Evolutionary conservation across 805 yeast genomes (phyloP), one percentile per base, ranked within the genome.

Genomic region (Ogataea parapolymorpha): DNA sequence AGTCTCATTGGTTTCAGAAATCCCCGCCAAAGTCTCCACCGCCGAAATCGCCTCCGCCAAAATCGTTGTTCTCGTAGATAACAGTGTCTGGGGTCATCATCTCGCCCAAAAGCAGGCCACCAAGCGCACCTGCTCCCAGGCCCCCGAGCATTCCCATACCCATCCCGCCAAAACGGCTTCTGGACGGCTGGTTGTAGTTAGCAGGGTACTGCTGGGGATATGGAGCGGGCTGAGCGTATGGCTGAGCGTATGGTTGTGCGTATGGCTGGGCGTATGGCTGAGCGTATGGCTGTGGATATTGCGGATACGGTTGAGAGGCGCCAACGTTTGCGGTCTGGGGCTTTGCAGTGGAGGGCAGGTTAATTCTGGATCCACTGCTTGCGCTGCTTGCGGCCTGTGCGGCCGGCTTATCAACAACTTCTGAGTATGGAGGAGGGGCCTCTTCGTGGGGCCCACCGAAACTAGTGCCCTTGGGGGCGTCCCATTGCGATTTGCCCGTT

Each of bases 401-500:
- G 6, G 40, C 38, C 14, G 24, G 27, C 29, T 30, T 31, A 14
- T 37, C 16, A 27, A 16, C 41, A 17, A 37, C 32, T 27, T 33
- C 45, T 8, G 51, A 29, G 32, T 55, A 53, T n/a, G 58, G 49
- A 12, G 82, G 80, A 2, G 70, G 68, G 3, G 55, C 61, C 7
- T 53, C 63, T 4, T 48, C 25, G 9, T 11, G 11, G 5, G 23
- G 17, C 10, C 5, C 40, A 8, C 66, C 61, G 58, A 75, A 74
- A 2, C 51, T 58, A 0, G 86, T 77, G 1, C 83, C 83, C 9
- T 46, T 44, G 12, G 96, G 97, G 11, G 80, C 78, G 39, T 86
- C 95, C 98, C 98, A 91, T 62, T 89, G 96, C 0, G 96, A 86
- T 50, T 77, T 68, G 45, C 85, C 82, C 11, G 86, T 76, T 12